A percentile compares a stretch with the other conserved stretches of the same genome.
phyloP scores from a whole-genome alignment of 768 basidiomycete genomes.

The Boletus subcaerulescens region DNA sequence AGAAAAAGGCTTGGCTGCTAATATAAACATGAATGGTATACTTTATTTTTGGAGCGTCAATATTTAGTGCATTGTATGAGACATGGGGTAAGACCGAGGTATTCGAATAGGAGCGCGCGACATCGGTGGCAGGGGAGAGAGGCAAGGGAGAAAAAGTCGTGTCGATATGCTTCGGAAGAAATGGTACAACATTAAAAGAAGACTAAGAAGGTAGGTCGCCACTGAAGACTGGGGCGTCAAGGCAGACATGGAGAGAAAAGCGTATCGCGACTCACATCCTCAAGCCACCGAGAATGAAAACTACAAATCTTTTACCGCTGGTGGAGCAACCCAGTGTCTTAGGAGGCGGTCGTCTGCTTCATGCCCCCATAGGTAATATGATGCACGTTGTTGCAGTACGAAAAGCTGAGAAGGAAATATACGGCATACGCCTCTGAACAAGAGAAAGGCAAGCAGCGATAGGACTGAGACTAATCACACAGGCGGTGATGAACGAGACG shows the following conservation, averaged over 20 bases:
- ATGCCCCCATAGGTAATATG: constrained; percentile 64
- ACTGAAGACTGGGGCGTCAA: constrained; percentile 7
- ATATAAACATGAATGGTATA: constrained; percentile 4
- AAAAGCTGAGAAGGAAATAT: constrained; percentile 59
- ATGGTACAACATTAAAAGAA: constrained; percentile 11
- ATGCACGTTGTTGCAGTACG: constrained; percentile 49
- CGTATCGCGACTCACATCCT: constrained; percentile 9
- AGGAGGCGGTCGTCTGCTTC: constrained; percentile 33
- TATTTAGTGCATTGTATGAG: constrained; percentile 3
- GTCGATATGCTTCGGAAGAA: background rate
- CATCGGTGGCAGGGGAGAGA: background rate
- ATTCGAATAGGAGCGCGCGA: background rate
- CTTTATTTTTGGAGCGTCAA: background rate
- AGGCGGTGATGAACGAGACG: background rate
- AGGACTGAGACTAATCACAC: constrained; percentile 38
- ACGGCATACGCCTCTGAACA: constrained; percentile 49
- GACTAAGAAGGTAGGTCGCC: background rate
- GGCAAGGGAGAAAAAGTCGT: background rate
- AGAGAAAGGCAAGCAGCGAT: constrained; percentile 38
- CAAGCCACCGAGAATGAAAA: background rate
- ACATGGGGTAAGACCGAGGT: background rate
- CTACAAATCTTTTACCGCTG: constrained; percentile 28
- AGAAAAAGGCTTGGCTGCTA: background rate
- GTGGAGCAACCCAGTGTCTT: constrained; percentile 22
- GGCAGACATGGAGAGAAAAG: background rate